Evolutionary conservation across 1,139 yeast species (phyloP).

Genomic region (Pichia cactophila): DNA sequence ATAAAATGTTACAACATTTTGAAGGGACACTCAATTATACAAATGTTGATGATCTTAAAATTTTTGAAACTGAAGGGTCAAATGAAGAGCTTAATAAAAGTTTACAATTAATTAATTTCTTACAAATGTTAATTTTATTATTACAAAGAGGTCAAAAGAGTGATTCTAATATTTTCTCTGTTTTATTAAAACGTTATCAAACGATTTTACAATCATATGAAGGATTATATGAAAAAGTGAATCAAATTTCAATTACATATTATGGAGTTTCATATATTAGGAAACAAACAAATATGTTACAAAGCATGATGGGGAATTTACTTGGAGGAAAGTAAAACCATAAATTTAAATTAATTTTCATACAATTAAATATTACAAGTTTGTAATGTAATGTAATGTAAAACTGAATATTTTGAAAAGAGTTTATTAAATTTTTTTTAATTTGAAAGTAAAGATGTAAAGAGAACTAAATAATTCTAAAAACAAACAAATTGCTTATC

Average conservation of each 20-base stretch:
- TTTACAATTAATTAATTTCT: conserved; percentile 48
- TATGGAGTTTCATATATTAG: conserved; percentile 51
- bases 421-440: not conserved
- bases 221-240: conserved; percentile 37
- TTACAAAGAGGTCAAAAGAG: conserved; percentile 44
- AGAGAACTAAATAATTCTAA: conserved; percentile 1
- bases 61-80: conserved; percentile 14
- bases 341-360: too few species aligned
- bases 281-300: conserved; percentile 61
- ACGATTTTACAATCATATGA: conserved; percentile 39
- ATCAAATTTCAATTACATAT: conserved; percentile 40
- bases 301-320: conserved; percentile 80
- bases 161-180: conserved; percentile 22
- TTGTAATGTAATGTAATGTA: too few species aligned
- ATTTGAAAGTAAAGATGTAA: not conserved
- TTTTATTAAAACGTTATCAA: conserved; percentile 28
- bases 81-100: conserved; percentile 20
- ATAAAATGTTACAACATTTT: conserved; percentile 15
- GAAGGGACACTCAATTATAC: conserved; percentile 6
- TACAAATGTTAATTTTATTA: conserved; percentile 60
- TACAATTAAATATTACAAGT: too few species aligned
- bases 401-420: too few species aligned
- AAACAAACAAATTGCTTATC: conserved; percentile 38
- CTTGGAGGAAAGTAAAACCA: conserved; percentile 31
- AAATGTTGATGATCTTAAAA: conserved; percentile 11